Percentiles rank a stretch among this genome's conserved stretches.
Conservation (phyloP, 2,329 filamentous ascomycete genomes). For the Colletotrichum lini region DNA sequence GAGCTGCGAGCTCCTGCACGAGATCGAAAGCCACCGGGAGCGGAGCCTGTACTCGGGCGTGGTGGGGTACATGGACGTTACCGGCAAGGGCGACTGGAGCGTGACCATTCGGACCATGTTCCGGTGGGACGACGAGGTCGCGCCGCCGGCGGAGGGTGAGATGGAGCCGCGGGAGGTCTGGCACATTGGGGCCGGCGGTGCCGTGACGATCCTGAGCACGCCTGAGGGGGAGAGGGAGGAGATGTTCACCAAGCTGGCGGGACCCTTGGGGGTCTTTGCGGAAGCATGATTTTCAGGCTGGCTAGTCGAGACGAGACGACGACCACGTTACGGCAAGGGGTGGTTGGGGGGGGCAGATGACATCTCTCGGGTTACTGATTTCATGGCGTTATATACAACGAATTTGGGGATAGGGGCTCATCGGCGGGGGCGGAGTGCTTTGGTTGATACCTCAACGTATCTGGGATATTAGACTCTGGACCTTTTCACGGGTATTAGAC, state of each 20-base stretch:
- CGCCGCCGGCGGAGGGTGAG: slow-evolving; percentile 48
- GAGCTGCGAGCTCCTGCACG: slow-evolving; percentile 84
- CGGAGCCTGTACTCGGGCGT: slow-evolving; percentile 90
- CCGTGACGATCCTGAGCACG: slow-evolving; percentile 88
- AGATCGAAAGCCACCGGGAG: slow-evolving; percentile 74
- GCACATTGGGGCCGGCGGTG: slow-evolving; percentile 91
- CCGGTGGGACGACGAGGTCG: slow-evolving; percentile 74
- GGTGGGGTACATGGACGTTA: slow-evolving; percentile 89
- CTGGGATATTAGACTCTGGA: slow-evolving; percentile 42
- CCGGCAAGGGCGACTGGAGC: slow-evolving; percentile 89
- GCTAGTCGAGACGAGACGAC: not conserved
- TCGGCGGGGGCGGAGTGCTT: not conserved
- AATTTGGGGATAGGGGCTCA: slow-evolving; percentile 4
- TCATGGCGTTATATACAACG: slow-evolving; percentile 19
- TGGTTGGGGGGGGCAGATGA: not conserved
- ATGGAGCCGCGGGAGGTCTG: slow-evolving; percentile 70
- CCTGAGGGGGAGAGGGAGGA: slow-evolving; percentile 88
- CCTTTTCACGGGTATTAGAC: slow-evolving; percentile 46
- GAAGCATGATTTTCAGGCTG: slow-evolving; percentile 39
- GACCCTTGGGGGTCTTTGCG: slow-evolving; percentile 68
- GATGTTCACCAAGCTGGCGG: slow-evolving; percentile 84
- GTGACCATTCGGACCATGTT: slow-evolving; percentile 91
- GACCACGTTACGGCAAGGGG: too few relatives aligned
- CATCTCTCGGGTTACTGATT: slow-evolving; percentile 4
- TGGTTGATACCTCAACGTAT: slow-evolving; percentile 48